phyloP scores from a whole-genome alignment of 306 rosid genomes.

The Leucaena leucocephala region DNA sequence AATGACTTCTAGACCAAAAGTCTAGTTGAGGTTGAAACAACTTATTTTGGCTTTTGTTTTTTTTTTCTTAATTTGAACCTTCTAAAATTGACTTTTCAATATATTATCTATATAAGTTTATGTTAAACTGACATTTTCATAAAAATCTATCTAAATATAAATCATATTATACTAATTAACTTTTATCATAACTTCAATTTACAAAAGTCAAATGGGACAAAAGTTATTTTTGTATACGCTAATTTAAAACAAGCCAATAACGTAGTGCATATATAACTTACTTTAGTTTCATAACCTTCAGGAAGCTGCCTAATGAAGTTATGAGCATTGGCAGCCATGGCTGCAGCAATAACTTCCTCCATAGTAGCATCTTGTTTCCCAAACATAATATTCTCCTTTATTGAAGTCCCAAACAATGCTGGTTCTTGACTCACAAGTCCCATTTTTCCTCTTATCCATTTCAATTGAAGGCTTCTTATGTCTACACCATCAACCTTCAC shows the following conservation, averaged over 20 bases:
- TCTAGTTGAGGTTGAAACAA: no score
- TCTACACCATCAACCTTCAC: constrained; percentile 76
- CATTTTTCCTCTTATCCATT: constrained; percentile 86
- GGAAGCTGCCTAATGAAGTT: constrained; percentile 87
- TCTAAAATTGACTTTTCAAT: no score
- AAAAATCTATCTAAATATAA: no score
- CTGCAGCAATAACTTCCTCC: constrained; percentile 82
- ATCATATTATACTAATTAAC: no score
- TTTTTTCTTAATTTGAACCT: no score
- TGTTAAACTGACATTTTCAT: no score
- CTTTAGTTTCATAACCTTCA: constrained; percentile 90
- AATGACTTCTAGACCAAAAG: no score
- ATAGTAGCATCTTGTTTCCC: constrained; percentile 84
- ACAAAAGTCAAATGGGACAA: no score
- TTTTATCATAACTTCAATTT: no score
- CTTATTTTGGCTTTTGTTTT: no score
- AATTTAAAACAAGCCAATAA: neutral
- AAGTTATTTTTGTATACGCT: no score
- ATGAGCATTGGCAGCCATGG: constrained; percentile 90
- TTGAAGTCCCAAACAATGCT: constrained; percentile 88
- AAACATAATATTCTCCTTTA: constrained; percentile 84
- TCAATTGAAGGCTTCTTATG: constrained; percentile 62
- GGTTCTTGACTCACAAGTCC: constrained; percentile 98
- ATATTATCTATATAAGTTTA: no score
- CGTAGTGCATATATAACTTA: constrained; percentile 4